Evolutionary conservation across 2,329 filamentous ascomycete genomes (phyloP), one percentile per base, ranked within the genome.

Genomic region (Fusarium hainanense): DNA sequence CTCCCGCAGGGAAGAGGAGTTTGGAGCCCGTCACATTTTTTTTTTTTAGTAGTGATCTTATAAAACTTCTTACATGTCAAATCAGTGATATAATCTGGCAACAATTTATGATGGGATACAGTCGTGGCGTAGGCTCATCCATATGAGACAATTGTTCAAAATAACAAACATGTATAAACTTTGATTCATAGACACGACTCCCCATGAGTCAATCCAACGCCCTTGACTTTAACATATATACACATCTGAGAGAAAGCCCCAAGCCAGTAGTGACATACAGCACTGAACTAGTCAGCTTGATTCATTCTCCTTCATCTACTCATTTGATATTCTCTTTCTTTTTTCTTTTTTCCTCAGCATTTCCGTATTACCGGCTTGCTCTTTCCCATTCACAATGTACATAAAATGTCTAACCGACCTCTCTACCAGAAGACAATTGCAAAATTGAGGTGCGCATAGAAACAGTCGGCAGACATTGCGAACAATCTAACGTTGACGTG

Each of bases 201-300:
- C 54, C 30, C 44, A 20, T 59, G 56, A 37, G 42, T 65, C 65
- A 72, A 81, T 82, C 81, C 80, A 79, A 81, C 76, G 79, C 78
- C 79, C 76, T 71, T 71, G 67, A 75, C 71, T 83, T 80, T 83
- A 81, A 76, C 76, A 76, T 50, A 73, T 75, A 73, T 75, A 72
- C 71, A 70, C 11, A 51, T 40, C n/a, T n/a, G 10, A 52, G 21
- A 34, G 49, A 52, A 28, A 27, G 32, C 18, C 16, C 18, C 48
- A 25, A 40, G 23, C 32, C 21, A 27, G 37, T 51, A 25, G 32
- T 23, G 32, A 27, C 21, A 37, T n/a, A n/a, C 6, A 40, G 49
- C 23, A 40, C 49, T 28, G n/a, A 23, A 47, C 20, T 52, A 41
- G 32, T 41, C n/a, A 42, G 27, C 44, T 34, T 30, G 16, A n/a